Base-by-base conservation (phyloP, 164 flowering plant species). In the Berberis thunbergii region DNA sequence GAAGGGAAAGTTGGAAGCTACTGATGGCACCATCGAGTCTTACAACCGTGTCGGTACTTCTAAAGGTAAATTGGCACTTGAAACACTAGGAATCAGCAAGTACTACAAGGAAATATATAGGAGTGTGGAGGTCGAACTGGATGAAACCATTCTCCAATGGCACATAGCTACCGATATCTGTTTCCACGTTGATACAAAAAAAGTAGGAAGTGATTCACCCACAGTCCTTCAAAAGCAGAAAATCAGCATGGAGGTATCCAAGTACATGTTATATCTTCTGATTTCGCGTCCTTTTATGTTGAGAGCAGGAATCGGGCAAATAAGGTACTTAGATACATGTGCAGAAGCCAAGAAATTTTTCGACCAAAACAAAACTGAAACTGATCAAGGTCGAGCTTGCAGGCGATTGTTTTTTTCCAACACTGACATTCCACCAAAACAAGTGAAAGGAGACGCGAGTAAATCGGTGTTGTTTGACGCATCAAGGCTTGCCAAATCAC, bases 101-200 rank as follows among this genome's bases (percentile, higher is more conserved):
- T 2, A 0, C 1, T 1, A 41, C 50, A 71, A 9, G 39, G 48
- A 1, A 50, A 26, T 26, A 26, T 26, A 26, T 26, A 26, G 63
- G 50, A 67, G 66, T 45, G 45, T 69, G 13, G 68, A 67, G n/a
- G 67, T 49, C 26, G 76, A 72, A 40, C 67, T 67, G 8, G 76
- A 76, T 40, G 67, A 72, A 49, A 67, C 65, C 67, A 60, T 76
- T 39, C 53, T 76, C n/a, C 40, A 56, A 9, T 72, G 79, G 79
- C 79, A 76, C 63, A 62, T 76, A 43, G 79, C 76, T 1, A 76
- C 76, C 3, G 71, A 70, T 42, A 61, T 76, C 0, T 76, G 74
- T 13, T 60, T 55, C 6, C n/a, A 40, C 6, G 54, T 5, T 3
- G n/a, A 38, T 39, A 40, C 6, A 1, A 41, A 42, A n/a, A 3